Conservation (phyloP, 2,329 filamentous ascomycete species). For the Paecilomyces sp. region DNA sequence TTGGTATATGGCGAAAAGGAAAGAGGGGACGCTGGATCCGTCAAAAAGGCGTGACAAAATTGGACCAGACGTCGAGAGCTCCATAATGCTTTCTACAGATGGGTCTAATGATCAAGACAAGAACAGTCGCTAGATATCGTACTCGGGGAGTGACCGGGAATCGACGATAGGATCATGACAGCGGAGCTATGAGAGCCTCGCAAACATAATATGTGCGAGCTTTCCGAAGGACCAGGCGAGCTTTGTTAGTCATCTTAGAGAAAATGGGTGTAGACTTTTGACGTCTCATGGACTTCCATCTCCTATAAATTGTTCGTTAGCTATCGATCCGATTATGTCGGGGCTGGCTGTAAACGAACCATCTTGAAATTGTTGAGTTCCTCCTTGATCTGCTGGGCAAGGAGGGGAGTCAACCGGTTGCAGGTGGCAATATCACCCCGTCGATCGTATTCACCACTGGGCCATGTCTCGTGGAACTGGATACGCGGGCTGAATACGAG, state of each 20-base stretch:
- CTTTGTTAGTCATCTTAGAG: conserved; percentile 57
- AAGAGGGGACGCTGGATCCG: neutral
- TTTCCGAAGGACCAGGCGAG: neutral
- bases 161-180: neutral
- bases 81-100: neutral
- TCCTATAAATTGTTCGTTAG: conserved; percentile 58
- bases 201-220: neutral
- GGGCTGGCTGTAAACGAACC: conserved; percentile 48
- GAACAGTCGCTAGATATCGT: neutral
- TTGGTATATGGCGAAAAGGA: neutral
- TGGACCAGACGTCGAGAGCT: neutral
- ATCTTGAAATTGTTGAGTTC: conserved; percentile 99
- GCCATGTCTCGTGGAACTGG: conserved; percentile 95
- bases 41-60: neutral
- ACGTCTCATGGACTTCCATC: conserved; percentile 99
- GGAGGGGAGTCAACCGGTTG: conserved; percentile 92
- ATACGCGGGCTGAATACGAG: conserved; percentile 84
- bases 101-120: neutral
- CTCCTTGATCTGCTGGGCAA: conserved; percentile 98
- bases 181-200: neutral
- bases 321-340: neutral
- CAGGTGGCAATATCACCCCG: conserved; percentile 94
- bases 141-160: neutral
- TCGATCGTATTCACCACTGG: conserved; percentile 89
- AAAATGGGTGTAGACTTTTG: conserved; percentile 99